Evolutionary conservation across 176 grass and related monocot species (phyloP).

Genomic region (Luzula sylvatica): DNA sequence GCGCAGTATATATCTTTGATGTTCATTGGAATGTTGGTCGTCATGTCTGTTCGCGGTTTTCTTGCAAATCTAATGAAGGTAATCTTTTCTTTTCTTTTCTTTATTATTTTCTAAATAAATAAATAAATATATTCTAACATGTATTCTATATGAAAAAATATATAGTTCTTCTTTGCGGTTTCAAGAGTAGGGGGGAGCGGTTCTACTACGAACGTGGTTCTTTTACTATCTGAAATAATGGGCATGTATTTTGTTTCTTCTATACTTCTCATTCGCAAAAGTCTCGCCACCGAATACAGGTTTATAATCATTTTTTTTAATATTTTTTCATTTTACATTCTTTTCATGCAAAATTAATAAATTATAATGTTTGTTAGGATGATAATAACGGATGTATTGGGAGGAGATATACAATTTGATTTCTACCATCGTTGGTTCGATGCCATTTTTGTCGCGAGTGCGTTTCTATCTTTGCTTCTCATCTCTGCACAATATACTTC

Average conservation of each 20-base stretch:
- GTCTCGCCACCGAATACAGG: conserved; percentile 92
- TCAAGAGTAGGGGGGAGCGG: conserved; percentile 90
- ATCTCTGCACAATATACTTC: conserved; percentile 90
- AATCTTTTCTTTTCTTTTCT: conserved; percentile 8
- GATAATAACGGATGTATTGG: conserved; percentile 94
- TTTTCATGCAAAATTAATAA: not conserved
- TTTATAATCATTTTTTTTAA: conserved; percentile 18
- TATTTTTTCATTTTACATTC: not conserved
- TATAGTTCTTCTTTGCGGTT: conserved; percentile 98
- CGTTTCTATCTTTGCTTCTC: conserved; percentile 81
- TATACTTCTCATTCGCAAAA: conserved; percentile 98
- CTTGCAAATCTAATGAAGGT: conserved; percentile 97
- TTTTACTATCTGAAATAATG: conserved; percentile 98
- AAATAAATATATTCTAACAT: not conserved
- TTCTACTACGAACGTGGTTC: conserved; percentile 88
- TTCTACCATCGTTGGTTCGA: conserved; percentile 99
- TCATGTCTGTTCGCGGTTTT: conserved; percentile 95
- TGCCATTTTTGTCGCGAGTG: conserved; percentile 92
- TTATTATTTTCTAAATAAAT: not conserved
- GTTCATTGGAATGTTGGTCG: conserved; percentile 98
- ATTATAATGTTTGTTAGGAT: conserved; percentile 37
- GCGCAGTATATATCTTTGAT: conserved; percentile 84
- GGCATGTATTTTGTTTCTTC: conserved; percentile 99
- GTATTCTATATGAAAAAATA: too few species aligned
- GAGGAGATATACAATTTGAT: conserved; percentile 95